Evolutionary conservation across 148 eudicot genomes (phyloP).

Genomic region (Vaccinium darrowii): DNA sequence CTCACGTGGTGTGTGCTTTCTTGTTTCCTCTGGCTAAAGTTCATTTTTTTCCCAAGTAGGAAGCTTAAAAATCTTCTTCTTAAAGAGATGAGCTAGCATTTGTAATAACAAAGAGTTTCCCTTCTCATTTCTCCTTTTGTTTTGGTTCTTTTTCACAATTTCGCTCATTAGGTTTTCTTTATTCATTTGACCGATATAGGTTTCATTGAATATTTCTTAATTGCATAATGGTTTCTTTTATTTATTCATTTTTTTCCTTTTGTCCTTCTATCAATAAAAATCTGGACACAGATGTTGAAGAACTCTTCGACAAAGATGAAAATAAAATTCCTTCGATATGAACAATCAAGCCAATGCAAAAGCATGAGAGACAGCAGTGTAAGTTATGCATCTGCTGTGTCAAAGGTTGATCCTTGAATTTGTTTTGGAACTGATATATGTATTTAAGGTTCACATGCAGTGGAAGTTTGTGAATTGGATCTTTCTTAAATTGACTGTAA

Average conservation of each 20-base stretch:
- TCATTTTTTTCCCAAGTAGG: neutral
- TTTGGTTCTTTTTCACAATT: too few relatives aligned
- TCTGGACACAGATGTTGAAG: slow-evolving; percentile 65
- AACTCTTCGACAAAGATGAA: slow-evolving; percentile 71
- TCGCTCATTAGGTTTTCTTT: neutral
- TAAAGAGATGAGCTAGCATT: neutral
- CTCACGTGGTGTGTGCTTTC: neutral
- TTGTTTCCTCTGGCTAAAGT: neutral
- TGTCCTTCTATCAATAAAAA: neutral
- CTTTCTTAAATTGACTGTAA: neutral
- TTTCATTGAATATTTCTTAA: neutral
- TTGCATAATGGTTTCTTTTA: neutral
- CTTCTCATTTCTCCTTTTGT: neutral
- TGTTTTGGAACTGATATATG: neutral
- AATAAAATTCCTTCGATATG: slow-evolving; percentile 79
- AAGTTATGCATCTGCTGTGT: slow-evolving; percentile 95
- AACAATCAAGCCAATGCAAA: slow-evolving; percentile 96
- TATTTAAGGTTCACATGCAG: neutral
- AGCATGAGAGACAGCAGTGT: slow-evolving; percentile 91
- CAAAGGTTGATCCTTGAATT: slow-evolving; percentile 49
- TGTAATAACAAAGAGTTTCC: neutral
- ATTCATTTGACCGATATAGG: neutral
- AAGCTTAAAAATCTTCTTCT: neutral
- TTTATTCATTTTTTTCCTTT: neutral
- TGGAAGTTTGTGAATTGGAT: neutral